Base-by-base conservation (phyloP, 768 basidiomycete species). In the Leucogyrophana mollusca region DNA sequence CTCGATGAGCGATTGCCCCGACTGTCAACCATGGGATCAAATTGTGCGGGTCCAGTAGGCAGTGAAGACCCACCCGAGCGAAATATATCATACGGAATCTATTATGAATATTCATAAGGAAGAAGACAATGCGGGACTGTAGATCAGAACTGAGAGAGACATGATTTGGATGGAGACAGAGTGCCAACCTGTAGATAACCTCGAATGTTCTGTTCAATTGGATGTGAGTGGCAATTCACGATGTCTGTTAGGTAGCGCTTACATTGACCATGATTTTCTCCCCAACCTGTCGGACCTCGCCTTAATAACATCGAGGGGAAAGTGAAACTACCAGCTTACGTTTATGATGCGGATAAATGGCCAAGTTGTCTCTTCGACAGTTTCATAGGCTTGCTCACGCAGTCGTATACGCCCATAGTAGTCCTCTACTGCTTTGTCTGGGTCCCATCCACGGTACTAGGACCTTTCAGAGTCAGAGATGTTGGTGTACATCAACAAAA, bases 101-200 rank as follows among this genome's bases (percentile, higher is more conserved):
- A 59, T 94, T 97, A 69, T 99, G 95, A 39, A 99, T 97, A 64
- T 99, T 99, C 96, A 98, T 98, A 36, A 99, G 74, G 76, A 96
- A 98, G 76, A 98, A 99, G 20, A 98, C 90, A 49, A 97, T 94
- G 49, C 95, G 74, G 2, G 92, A 92, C 85, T 98, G 67, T 13
- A 56, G 40, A 34, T 32, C 1, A 43, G 34, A 39, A 42, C 55
- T 6, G 56, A 47, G 5, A 39, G 17, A 9, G 11, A 14, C 21
- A 16, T 23, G 35, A 14, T 22, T 17, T 24, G 16, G 13, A 25
- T 30, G n/a, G 10, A 32, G 25, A 21, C 23, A 33, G 13, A 23
- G 22, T n/a, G 51, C 71, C 27, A 49, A 87, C 87, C 68, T 92
- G 90, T 3, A 95, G 73, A 58, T 95, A 95, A 45, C 93, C 93